These are phyloP conservation scores for Singerocomus inundabilis DNA, from an alignment of 1,284 basidiomycete species.

Conservation along the genomic window DNA sequence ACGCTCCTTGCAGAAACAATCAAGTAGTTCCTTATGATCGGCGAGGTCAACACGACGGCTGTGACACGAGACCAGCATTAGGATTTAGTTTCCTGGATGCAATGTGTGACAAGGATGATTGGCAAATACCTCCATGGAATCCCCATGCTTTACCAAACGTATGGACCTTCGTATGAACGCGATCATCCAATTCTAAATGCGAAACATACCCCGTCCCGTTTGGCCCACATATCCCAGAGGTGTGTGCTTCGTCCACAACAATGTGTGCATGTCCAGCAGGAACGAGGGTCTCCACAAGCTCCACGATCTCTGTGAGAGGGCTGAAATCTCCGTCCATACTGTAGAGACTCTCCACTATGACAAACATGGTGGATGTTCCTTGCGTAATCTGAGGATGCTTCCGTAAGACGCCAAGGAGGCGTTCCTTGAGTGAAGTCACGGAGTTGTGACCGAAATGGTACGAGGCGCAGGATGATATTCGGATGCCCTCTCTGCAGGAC, in stretches of 20 bases:
- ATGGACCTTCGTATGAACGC: conserved; percentile 46
- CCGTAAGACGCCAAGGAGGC: conserved; percentile 30
- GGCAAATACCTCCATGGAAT: conserved; percentile 69
- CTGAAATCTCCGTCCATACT: conserved; percentile 66
- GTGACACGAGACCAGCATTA: not conserved
- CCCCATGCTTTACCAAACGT: conserved; percentile 57
- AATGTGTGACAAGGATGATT: conserved; percentile 2
- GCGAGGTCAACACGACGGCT: conserved; percentile 53
- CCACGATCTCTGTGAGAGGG: conserved; percentile 44
- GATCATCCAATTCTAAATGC: conserved; percentile 35
- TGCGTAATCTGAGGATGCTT: conserved; percentile 19
- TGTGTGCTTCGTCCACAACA: conserved; percentile 58
- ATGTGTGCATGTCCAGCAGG: conserved; percentile 36
- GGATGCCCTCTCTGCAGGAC: conserved; percentile 57
- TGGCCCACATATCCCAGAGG: conserved; percentile 44
- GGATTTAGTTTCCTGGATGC: not conserved
- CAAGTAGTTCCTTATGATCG: conserved; percentile 49
- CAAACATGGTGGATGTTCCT: conserved; percentile 39
- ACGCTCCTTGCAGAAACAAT: conserved; percentile 63
- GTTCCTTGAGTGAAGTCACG: conserved; percentile 25
- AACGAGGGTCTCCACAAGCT: conserved; percentile 34
- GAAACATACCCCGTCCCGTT: conserved; percentile 44
- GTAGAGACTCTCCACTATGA: conserved; percentile 60
- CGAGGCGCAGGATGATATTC: conserved; percentile 35
- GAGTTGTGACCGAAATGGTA: conserved; percentile 50